phyloP scores from a whole-genome alignment of 2,329 filamentous ascomycete species.

The Elsinoe arachidis region DNA sequence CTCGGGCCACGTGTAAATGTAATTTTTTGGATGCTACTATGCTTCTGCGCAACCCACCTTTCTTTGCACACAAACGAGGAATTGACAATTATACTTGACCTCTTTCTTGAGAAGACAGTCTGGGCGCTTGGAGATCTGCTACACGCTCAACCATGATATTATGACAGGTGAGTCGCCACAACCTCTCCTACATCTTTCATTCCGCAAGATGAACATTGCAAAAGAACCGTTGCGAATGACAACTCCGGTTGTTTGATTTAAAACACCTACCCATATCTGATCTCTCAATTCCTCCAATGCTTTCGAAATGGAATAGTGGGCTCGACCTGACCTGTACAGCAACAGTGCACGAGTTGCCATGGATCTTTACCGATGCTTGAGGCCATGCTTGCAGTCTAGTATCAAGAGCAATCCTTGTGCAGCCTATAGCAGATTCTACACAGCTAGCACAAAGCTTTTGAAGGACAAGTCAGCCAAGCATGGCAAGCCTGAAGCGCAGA shows the following conservation, averaged over 20 bases:
- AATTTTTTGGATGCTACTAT: slow-evolving; percentile 13
- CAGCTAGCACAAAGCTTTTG: slow-evolving; percentile 21
- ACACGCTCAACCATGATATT: not conserved
- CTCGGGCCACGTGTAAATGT: slow-evolving; percentile 17
- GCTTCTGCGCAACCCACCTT: not conserved
- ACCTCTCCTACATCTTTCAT: not conserved
- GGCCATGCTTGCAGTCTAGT: slow-evolving; percentile 45
- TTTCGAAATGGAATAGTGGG: not conserved
- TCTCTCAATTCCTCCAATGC: not conserved
- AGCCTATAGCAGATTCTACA: slow-evolving; percentile 45
- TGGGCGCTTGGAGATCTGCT: not conserved
- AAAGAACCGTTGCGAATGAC: slow-evolving; percentile 64
- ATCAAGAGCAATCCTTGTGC: slow-evolving; percentile 29
- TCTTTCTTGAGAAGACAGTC: too few relatives aligned
- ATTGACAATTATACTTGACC: not conserved
- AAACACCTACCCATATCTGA: slow-evolving; percentile 32
- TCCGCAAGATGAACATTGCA: slow-evolving; percentile 20
- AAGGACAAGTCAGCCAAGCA: slow-evolving; percentile 10
- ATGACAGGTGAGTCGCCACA: not conserved
- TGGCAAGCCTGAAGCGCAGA: slow-evolving; percentile 21
- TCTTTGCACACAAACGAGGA: not conserved
- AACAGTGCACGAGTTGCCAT: slow-evolving; percentile 31
- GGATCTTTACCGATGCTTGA: slow-evolving; percentile 45
- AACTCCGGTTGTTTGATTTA: slow-evolving; percentile 45
- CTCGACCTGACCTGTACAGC: not conserved